These are phyloP conservation scores for Pilaira anomala DNA, from an alignment of 192 early-diverging fungal species.

Conservation along the genomic window DNA sequence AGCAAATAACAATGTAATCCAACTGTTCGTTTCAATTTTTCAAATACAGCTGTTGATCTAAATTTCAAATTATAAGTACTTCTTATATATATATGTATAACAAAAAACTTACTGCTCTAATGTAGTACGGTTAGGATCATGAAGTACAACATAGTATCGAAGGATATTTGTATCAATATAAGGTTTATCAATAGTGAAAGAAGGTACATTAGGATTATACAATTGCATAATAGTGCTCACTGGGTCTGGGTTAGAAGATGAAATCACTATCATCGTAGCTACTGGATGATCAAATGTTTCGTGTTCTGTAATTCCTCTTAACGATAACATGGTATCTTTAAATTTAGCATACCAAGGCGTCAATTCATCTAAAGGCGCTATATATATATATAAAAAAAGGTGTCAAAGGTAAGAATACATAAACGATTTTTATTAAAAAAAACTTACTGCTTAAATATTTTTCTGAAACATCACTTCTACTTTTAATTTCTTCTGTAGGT, in stretches of 20 bases:
- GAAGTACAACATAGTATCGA: conserved; percentile 81
- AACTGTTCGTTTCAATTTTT: conserved; percentile 64
- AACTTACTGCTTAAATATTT: conserved; percentile 45
- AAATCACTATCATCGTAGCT: conserved; percentile 66
- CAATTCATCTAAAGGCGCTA: conserved; percentile 50
- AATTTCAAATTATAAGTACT: neutral
- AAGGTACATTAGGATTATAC: conserved; percentile 47
- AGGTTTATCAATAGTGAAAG: conserved; percentile 59
- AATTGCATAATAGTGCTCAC: conserved; percentile 63
- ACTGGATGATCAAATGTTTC: conserved; percentile 95
- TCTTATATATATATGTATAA: neutral
- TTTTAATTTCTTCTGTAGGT: neutral
- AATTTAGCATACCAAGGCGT: conserved; percentile 88
- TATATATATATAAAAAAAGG: neutral
- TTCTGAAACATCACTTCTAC: conserved; percentile 46
- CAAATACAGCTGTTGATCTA: conserved; percentile 59
- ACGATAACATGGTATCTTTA: conserved; percentile 56
- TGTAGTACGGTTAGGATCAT: conserved; percentile 65
- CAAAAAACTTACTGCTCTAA: conserved; percentile 47
- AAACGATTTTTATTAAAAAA: no score
- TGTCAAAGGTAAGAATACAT: neutral
- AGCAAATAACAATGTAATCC: conserved; percentile 59
- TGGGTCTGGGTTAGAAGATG: conserved; percentile 72
- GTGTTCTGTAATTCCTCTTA: conserved; percentile 76
- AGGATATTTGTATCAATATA: conserved; percentile 79